These are phyloP conservation scores for Myxozyma sirexii DNA, from an alignment of 805 yeast species.

Conservation along the genomic window DNA sequence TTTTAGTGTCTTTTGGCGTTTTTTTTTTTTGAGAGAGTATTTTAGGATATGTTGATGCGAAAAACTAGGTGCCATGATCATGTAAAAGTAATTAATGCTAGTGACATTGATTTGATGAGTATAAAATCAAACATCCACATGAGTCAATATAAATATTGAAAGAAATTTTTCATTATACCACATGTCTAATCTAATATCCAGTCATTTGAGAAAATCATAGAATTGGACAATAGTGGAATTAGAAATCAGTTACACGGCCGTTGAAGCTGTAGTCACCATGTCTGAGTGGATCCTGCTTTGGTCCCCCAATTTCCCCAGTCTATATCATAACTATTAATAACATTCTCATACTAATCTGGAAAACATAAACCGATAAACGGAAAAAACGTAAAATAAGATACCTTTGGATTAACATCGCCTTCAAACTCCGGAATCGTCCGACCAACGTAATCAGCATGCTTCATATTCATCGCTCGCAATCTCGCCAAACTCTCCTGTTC, in stretches of 20 bases:
- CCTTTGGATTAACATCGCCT: constrained; percentile 83
- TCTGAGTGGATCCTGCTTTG: constrained; percentile 92
- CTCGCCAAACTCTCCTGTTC: constrained; percentile 44
- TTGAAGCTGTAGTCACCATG: constrained; percentile 94
- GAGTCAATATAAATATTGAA: too few species aligned
- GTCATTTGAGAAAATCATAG: too few species aligned
- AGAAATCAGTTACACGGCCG: constrained; percentile 96
- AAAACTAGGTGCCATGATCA: too few species aligned
- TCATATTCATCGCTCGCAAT: constrained; percentile 50
- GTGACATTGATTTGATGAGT: too few species aligned
- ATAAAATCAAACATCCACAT: too few species aligned
- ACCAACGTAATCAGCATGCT: constrained; percentile 57
- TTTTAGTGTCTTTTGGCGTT: too few species aligned
- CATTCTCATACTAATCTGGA: too few species aligned
- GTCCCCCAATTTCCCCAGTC: constrained; percentile 96
- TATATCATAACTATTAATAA: constrained; percentile 9
- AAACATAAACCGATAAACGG: background rate
- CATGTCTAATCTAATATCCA: too few species aligned
- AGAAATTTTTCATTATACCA: too few species aligned
- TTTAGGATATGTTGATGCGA: too few species aligned
- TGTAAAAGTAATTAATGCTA: too few species aligned
- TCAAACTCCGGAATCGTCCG: constrained; percentile 90
- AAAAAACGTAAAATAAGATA: constrained; percentile 28
- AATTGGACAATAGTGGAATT: constrained; percentile 10
- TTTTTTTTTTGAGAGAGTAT: too few species aligned